Base-by-base conservation (phyloP, 345 rosid genomes). In the Psidium friedrichsthalianum region DNA sequence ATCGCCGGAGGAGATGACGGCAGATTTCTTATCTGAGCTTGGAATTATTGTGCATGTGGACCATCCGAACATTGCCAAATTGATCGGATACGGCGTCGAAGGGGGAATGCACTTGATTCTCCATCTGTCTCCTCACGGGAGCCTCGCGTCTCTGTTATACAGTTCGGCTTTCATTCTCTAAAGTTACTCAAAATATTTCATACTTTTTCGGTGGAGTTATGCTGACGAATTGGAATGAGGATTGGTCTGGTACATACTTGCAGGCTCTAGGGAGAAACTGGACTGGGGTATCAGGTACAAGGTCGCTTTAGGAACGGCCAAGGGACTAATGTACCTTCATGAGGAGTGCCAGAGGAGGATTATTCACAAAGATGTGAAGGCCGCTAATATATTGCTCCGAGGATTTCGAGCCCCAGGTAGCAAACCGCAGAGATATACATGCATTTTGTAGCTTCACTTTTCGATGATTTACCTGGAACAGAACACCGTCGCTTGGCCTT, bases 41-140 rank as follows among this genome's bases (percentile, higher is more conserved):
- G 99, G 99, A 83, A 95, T 97, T 47, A 95, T 95, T 61, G 98
- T 92, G 86, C 99, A 97, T 86, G 98, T 95, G 83, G 95, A 95
- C 85, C 98, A 93, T 90, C 98, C 99, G n/a, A 94, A 94, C 85
- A 95, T 95, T 82, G 99, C 99, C 84, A 95, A 92, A 87, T 86
- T 95, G 81, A 92, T 95, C 82, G 99, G 98, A 2, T 94, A 95
- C 82, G 95, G 99, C 51, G 96, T 97, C 80, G 99, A 95, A 91
- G 98, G 96, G 85, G 99, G 98, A 56, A 95, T 97, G 99, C 94
- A 94, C 89, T 95, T 95, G 87, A 95, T 95, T 86, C 96, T 97
- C 89, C 91, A 95, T 85, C 89, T 95, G 82, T 97, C 99, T 84
- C 95, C 95, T 86, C 92, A 92, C 80, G 99, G 98, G 52, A 95